Percentiles rank a stretch among this genome's conserved stretches.
These are phyloP conservation scores for Epichloe scottii DNA, from an alignment of 2,329 filamentous ascomycete species.

Conservation along the genomic window DNA sequence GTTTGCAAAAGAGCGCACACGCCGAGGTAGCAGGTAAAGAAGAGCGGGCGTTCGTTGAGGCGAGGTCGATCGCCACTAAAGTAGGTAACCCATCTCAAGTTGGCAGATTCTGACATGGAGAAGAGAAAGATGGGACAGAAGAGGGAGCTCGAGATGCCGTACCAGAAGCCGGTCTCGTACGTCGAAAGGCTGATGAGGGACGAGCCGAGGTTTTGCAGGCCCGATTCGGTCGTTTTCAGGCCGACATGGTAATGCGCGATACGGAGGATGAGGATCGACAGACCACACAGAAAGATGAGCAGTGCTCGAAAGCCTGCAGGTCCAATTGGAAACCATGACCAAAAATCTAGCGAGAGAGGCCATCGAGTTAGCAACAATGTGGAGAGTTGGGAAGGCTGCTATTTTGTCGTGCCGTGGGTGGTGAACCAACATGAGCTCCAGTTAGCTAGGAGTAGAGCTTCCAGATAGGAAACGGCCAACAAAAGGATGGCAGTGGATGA, in stretches of 20 bases:
- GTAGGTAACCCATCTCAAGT: constrained; percentile 62
- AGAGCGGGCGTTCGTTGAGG: constrained; percentile 78
- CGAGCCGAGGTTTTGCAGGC: constrained; percentile 49
- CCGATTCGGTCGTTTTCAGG: constrained; percentile 56
- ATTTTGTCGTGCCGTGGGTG: not conserved
- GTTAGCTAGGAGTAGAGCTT: constrained; percentile 56
- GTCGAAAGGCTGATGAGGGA: constrained; percentile 47
- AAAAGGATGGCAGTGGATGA: constrained; percentile 61
- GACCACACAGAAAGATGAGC: constrained; percentile 62
- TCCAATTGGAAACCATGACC: constrained; percentile 78
- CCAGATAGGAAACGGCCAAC: constrained; percentile 57
- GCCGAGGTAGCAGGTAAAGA: constrained; percentile 59
- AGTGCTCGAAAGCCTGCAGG: constrained; percentile 60
- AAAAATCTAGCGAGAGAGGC: constrained; percentile 45
- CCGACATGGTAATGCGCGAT: constrained; percentile 74
- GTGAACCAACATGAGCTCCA: constrained; percentile 53
- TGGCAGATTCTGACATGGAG: constrained; percentile 45
- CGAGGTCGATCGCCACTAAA: constrained; percentile 58
- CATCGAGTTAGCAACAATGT: constrained; percentile 1
- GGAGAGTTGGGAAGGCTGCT: not conserved
- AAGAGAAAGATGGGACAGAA: constrained; percentile 75
- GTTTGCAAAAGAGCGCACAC: constrained; percentile 60
- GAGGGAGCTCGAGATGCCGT: constrained; percentile 62
- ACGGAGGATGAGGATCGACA: constrained; percentile 72
- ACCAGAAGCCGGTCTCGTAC: constrained; percentile 61